Base-by-base conservation (phyloP, 129 eudicot genomes). In the Flaveria linearis region DNA sequence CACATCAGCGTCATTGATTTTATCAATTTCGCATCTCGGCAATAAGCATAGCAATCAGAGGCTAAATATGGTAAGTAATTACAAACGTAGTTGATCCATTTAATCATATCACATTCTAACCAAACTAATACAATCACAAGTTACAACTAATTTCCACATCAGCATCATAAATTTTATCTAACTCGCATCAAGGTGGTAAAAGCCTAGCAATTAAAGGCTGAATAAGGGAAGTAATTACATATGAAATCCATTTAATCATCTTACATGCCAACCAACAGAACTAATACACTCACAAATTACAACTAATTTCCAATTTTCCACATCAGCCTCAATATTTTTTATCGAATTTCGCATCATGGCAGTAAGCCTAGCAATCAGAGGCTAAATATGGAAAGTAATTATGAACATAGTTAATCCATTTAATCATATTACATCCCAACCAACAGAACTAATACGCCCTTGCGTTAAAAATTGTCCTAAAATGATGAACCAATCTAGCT, bases 241-340 rank as follows among this genome's bases (percentile, higher is more conserved):
- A n/a, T n/a, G 7, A 5, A 51, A 14, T 51, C 20, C 22, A 15
- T 16, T 16, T 53, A 53, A 53, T 53, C 10, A 53, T 53, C 17
- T 53, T 16, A 17, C 60, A 53, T 53, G 17, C 60, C 60, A 53
- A 5, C 23, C 23, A 53, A 53, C 60, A 53, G 23, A 53, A 53
- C 23, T 16, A 53, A 53, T 50, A 15, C 57, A 71, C n/a, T 52
- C 42, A 16, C 16, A 16, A 71, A 9, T 72, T 55, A 25, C 50
- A n/a, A 18, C 66, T 53, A 72, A 55, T 72, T 36, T 75, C 72
- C 36, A 75, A 72, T 36, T 72, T 36, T 75, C 72, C 36, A 75
- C 72, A 63, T 63, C 61, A 63, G 79, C 63, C 5, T 26, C 49
- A 28, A 28, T 13, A 28, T 13, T 7, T 63, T 63, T 16, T 30